Conservation (phyloP, 768 basidiomycete genomes). For the Mycena haematopus region DNA sequence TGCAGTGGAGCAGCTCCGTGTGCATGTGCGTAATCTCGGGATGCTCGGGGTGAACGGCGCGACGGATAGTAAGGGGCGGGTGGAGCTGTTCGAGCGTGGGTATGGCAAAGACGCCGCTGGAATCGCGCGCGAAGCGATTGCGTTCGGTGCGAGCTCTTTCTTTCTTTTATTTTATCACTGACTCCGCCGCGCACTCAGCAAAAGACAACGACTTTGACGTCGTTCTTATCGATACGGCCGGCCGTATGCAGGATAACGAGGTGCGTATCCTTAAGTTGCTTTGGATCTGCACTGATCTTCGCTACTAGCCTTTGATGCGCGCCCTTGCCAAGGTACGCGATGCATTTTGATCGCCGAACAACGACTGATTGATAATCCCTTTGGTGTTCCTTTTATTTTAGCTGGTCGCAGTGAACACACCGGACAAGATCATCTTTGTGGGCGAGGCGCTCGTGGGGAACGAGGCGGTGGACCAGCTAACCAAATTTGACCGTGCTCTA, state of each 20-base stretch:
- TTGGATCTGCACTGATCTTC: slow-evolving; percentile 15
- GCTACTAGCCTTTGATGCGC: slow-evolving; percentile 86
- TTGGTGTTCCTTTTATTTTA: slow-evolving; percentile 36
- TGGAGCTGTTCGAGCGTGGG: slow-evolving; percentile 94
- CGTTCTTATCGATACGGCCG: slow-evolving; percentile 97
- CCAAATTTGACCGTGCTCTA: slow-evolving; percentile 94
- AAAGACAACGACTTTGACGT: slow-evolving; percentile 94
- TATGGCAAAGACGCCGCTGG: slow-evolving; percentile 99
- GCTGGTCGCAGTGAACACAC: slow-evolving; percentile 92
- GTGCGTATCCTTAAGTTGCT: slow-evolving; percentile 43
- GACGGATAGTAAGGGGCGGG: slow-evolving; percentile 71
- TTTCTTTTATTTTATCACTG: slow-evolving; percentile 3
- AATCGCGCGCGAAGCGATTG: slow-evolving; percentile 94
- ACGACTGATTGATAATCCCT: slow-evolving; percentile 3
- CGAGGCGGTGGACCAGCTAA: slow-evolving; percentile 97
- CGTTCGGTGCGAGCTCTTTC: slow-evolving; percentile 67
- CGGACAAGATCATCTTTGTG: slow-evolving; percentile 98
- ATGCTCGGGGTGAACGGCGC: slow-evolving; percentile 79
- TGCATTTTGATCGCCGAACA: slow-evolving; percentile 8
- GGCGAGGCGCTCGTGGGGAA: slow-evolving; percentile 98
- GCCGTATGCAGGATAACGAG: slow-evolving; percentile 99
- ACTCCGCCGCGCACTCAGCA: slow-evolving; percentile 49
- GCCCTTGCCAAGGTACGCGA: slow-evolving; percentile 86
- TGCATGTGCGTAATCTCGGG: slow-evolving; percentile 93
- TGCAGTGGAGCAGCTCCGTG: slow-evolving; percentile 96